Base-by-base conservation (phyloP, 208 protist species). In the Angomonas ambiguus region DNA sequence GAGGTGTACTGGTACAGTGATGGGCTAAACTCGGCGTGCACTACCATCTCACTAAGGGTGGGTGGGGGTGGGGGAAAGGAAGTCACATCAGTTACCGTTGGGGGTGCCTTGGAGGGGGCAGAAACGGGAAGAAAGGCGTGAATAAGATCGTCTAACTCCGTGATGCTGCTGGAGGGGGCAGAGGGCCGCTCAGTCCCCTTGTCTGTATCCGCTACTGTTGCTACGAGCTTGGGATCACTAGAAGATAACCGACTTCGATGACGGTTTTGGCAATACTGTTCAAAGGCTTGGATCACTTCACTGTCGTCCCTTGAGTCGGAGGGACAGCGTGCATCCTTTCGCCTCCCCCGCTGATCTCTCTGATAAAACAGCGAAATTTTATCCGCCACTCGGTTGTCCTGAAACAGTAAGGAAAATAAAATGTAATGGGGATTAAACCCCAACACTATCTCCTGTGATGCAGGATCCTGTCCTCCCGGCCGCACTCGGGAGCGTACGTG, bases 351-450 rank as follows among this genome's bases (percentile, higher is more conserved):
- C 48, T 53, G 48, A 11, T 53, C 48, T 24, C 48, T 28, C 10
- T 53, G 48, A 6, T 53, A 24, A n/a, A n/a, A 53, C 4, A n/a
- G 48, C 48, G 25, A 5, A 13, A 2, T 53, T 45, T 2, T 8
- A 3, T 20, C 20, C 42, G 68, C 18, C 33, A 63, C 72, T 66
- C 65, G 0, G 35, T 42, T 42, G 57, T 53, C 2, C 34, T 42
- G n/a, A 69, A 66, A 66, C 22, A 66, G 51, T n/a, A 55, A 66
- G 20, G 22, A 32, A 16, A 66, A 66, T 18, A 66, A 55, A 0
- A 66, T 51, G 27, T 48, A 66, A 30, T 66, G 61, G 2, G 41
- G 42, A 55, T 41, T 35, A 30, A 33, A 8, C 1, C 1, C 33
- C 0, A 66, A 5, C 5, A 66, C 51, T 2, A 66, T 0, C 45